Evolutionary conservation across 1,139 yeast genomes (phyloP).

Genomic region (Kluyveromyces sp.): DNA sequence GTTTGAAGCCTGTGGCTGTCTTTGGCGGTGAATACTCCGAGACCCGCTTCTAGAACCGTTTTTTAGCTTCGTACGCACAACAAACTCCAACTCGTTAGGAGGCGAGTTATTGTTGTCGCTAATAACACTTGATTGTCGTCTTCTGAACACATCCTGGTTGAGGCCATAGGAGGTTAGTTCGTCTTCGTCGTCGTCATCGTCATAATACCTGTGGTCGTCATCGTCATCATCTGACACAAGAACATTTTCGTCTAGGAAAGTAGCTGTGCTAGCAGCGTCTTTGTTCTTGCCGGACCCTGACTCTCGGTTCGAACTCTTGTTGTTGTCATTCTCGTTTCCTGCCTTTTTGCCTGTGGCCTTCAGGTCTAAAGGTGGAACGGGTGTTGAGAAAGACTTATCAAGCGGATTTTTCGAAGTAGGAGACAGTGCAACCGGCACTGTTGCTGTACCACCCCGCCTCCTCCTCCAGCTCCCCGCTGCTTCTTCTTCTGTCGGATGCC

Average conservation of each 20-base stretch:
- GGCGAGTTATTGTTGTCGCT: slow-evolving; percentile 12
- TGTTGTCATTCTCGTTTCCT: too few relatives aligned
- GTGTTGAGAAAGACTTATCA: background rate
- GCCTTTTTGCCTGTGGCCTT: too few relatives aligned
- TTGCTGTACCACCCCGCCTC: slow-evolving; percentile 34
- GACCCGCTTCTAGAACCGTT: slow-evolving; percentile 4
- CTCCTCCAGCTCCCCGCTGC: slow-evolving; percentile 33
- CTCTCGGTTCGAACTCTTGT: too few relatives aligned
- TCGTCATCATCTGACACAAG: slow-evolving; percentile 34
- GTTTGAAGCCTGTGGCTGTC: slow-evolving; percentile 9
- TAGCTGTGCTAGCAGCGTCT: slow-evolving; percentile 4
- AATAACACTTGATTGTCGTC: slow-evolving; percentile 22
- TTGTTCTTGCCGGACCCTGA: background rate
- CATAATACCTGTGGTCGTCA: slow-evolving; percentile 11
- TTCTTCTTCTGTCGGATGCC: slow-evolving; percentile 31
- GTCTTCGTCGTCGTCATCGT: slow-evolving; percentile 24
- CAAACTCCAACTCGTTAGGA: slow-evolving; percentile 19
- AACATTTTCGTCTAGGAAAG: slow-evolving; percentile 37
- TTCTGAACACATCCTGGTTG: slow-evolving; percentile 12
- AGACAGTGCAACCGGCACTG: slow-evolving; percentile 4
- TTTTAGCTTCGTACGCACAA: slow-evolving; percentile 18
- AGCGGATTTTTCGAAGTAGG: background rate
- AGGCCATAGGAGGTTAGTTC: slow-evolving; percentile 25
- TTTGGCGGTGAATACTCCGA: slow-evolving; percentile 2
- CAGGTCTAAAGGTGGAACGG: background rate